Conservation (phyloP, 31 red algal species). For the Odonthalia washingtoniensis region DNA sequence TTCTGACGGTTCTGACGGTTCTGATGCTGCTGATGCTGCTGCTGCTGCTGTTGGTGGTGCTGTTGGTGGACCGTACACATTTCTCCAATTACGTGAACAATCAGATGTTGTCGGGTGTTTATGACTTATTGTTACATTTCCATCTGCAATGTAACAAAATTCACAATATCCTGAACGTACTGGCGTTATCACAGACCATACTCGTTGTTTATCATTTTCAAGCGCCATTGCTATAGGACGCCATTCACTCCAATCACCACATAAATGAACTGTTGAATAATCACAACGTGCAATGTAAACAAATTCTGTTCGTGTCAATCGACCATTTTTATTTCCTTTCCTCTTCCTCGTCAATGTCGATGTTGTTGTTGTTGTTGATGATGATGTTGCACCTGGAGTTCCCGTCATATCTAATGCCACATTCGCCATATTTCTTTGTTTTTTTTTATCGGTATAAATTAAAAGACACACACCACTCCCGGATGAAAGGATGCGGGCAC, state of each 20-base stretch:
- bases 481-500: too few relatives aligned
- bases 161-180: slow-evolving; percentile 64
- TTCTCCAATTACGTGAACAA: slow-evolving; percentile 62
- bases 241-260: slow-evolving; percentile 72
- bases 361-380: too few relatives aligned
- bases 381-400: too few relatives aligned
- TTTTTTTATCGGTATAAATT: too few relatives aligned
- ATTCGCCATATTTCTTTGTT: too few relatives aligned
- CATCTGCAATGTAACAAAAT: slow-evolving; percentile 73
- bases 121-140: slow-evolving; percentile 32
- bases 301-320: slow-evolving; percentile 54
- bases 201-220: slow-evolving; percentile 51
- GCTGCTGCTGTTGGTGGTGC: slow-evolving; percentile 9
- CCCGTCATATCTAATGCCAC: too few relatives aligned
- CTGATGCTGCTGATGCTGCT: slow-evolving; percentile 11
- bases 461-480: too few relatives aligned
- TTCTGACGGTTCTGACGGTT: too few relatives aligned
- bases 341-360: too few relatives aligned
- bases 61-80: slow-evolving; percentile 63
- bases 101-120: slow-evolving; percentile 62
- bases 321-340: too few relatives aligned
- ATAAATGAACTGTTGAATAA: slow-evolving; percentile 50
- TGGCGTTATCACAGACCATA: slow-evolving; percentile 73
- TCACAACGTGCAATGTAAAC: slow-evolving; percentile 41
- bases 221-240: slow-evolving; percentile 59